These are phyloP conservation scores for Aschersonia sp. DNA, from an alignment of 2,329 filamentous ascomycete species.

Conservation along the genomic window DNA sequence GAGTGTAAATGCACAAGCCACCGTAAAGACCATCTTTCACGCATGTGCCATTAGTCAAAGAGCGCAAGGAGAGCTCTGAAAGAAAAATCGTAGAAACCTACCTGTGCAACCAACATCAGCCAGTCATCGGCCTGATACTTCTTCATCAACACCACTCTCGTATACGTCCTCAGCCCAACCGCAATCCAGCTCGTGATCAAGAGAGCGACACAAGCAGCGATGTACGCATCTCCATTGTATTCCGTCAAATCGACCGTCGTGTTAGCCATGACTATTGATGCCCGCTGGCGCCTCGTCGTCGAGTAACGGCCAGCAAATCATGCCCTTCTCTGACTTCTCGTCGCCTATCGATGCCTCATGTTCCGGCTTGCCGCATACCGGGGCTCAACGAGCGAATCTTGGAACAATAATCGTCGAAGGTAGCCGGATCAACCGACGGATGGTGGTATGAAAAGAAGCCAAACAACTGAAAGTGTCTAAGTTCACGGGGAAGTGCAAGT, in stretches of 20 bases:
- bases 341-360: too few species aligned
- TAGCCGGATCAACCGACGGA: too few species aligned
- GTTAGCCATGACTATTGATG: conserved; percentile 13
- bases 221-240: conserved; percentile 22
- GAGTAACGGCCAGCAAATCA: conserved; percentile 1
- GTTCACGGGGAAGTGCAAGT: too few species aligned
- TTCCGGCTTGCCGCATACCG: too few species aligned
- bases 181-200: conserved; percentile 26
- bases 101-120: conserved; percentile 35
- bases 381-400: too few species aligned
- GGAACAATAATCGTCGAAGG: too few species aligned
- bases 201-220: conserved; percentile 20
- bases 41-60: background rate
- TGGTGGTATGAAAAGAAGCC: too few species aligned
- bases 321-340: background rate
- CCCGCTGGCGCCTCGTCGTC: background rate
- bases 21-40: conserved; percentile 27
- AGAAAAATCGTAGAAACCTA: conserved; percentile 9
- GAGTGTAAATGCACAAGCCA: conserved; percentile 31
- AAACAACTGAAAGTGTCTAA: too few species aligned
- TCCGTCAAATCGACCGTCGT: conserved; percentile 17
- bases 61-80: background rate
- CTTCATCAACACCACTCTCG: conserved; percentile 26
- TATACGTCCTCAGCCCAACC: conserved; percentile 28
- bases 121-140: conserved; percentile 36